Base-by-base conservation (phyloP, 2,329 filamentous ascomycete genomes). In the Graphiopsis chlorocephala region DNA sequence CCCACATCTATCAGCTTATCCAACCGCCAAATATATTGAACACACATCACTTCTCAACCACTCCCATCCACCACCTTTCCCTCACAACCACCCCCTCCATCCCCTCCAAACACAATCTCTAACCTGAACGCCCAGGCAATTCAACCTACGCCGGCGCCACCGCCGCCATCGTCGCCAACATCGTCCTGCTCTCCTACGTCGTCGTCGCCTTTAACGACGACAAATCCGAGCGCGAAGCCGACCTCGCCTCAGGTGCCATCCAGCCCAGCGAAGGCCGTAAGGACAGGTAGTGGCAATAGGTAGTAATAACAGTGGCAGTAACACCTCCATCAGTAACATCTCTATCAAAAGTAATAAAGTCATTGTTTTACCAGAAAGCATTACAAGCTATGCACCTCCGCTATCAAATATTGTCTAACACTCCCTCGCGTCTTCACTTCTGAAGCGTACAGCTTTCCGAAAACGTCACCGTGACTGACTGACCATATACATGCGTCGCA, bases 121-220 rank as follows among this genome's bases (percentile, higher is more conserved):
- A 47, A 59, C 35, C 20, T 35, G 47, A 11, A 31, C 33, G 5
- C 25, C 56, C 64, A 96, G 94, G 93, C 70, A 97, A 97, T 78
- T 86, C 92, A 15, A 96, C 93, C 1, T 94, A 88, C 72, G 92
- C 93, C 3, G 95, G 93, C 15, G 93, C 87, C 0, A 82, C 90
- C 35, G 95, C 95, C 1, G 95, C 95, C 23, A 80, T 98, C 59
- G 88, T 96, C 76, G 95, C 95, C 14, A 99, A 99, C 72, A 85
- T 96, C 1, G 92, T 99, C 3, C 81, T 99, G 59, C 85, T 98
- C 64, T 88, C 85, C n/a, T 99, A 98, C 78, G 87, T 98, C 50
- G 81, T 97, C 64, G 92, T 97, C 23, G 95, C 95, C 4, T 93
- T 97, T 85, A 88, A 85, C 67, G 95, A 99, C 77, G 95, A 98